These are phyloP conservation scores for Dendrocalamus latiflorus DNA, from an alignment of 202 grass and related monocot species.

Conservation along the genomic window DNA sequence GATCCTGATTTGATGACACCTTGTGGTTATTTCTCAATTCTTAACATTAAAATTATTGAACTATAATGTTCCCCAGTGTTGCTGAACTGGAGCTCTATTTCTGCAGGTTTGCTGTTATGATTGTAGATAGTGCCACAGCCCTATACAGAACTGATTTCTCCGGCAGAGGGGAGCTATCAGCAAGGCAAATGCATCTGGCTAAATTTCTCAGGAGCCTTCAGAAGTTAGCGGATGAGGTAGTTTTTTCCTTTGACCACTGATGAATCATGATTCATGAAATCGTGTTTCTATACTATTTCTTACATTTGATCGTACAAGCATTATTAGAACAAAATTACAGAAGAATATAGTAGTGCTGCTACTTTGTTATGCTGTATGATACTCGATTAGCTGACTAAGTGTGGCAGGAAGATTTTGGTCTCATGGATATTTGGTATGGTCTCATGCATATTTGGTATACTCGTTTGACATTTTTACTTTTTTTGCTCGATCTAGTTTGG, in stretches of 20 bases:
- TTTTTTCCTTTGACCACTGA: not conserved
- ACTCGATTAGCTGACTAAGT: not conserved
- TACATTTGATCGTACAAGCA: not conserved
- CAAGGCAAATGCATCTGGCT: slow-evolving; percentile 94
- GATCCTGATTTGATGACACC: not conserved
- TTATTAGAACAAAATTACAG: not conserved
- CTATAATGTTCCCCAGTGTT: not conserved
- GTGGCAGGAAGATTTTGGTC: not conserved
- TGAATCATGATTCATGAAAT: not conserved
- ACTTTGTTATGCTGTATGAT: not conserved
- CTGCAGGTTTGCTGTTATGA: slow-evolving; percentile 78
- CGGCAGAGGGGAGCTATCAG: slow-evolving; percentile 83
- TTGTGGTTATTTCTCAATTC: not conserved
- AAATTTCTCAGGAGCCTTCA: slow-evolving; percentile 93
- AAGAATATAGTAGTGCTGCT: not conserved
- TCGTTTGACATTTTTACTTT: no score
- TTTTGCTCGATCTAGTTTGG: no score
- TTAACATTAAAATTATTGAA: not conserved
- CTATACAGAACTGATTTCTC: slow-evolving; percentile 96
- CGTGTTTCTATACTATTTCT: not conserved
- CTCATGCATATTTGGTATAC: not conserved
- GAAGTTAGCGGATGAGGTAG: slow-evolving; percentile 82
- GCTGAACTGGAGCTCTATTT: not conserved
- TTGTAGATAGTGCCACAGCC: no score
- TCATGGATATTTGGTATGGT: no score